Evolutionary conservation across 768 basidiomycete species (phyloP), one percentile per base, ranked within the genome.

Genomic region (Ephemerocybe angulata): DNA sequence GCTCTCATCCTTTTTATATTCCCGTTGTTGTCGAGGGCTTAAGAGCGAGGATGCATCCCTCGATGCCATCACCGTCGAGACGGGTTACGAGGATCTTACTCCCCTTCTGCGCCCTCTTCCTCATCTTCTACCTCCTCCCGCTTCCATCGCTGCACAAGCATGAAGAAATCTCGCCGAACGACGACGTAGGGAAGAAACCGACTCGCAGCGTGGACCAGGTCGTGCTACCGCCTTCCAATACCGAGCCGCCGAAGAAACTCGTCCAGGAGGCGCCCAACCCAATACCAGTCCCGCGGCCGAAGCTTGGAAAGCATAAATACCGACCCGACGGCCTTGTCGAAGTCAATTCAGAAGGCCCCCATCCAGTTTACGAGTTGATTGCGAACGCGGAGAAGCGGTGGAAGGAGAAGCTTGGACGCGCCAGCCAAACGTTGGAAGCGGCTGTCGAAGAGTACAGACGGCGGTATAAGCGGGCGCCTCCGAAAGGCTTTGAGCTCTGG

Each of bases 401-500:
- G 76, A 63, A 69, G 24, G 70, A 69, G 0, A 77, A 86, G 60
- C 74, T 93, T 27, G 67, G 73, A 6, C 75, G 76, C 50, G 91
- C 94, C 60, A 93, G 90, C 70, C 83, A 78, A 62, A 88, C 87
- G 1, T 70, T 97, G 15, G 74, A 76, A 27, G 77, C 86, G 29
- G 94, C 92, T 3, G 89, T 90, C 1, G 64, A 67, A 19, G 92
- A 93, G 67, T 97, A 98, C 67, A 76, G 73, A 53, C 73, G 79
- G 54, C 76, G 92, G 54, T 94, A 93, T 70, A 76, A 73, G n/a
- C 79, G 89, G 40, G 72, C 82, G 46, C 95, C 94, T 4, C 93
- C 95, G 0, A 81, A 79, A 50, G 94, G 94, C 0, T 98, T 97
- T 58, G 92, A 93, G 65, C 72, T 79, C 29, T 96, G 93, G 93